Conservation (phyloP, 1,284 basidiomycete genomes). For the Ceratobasidium papillatum region DNA sequence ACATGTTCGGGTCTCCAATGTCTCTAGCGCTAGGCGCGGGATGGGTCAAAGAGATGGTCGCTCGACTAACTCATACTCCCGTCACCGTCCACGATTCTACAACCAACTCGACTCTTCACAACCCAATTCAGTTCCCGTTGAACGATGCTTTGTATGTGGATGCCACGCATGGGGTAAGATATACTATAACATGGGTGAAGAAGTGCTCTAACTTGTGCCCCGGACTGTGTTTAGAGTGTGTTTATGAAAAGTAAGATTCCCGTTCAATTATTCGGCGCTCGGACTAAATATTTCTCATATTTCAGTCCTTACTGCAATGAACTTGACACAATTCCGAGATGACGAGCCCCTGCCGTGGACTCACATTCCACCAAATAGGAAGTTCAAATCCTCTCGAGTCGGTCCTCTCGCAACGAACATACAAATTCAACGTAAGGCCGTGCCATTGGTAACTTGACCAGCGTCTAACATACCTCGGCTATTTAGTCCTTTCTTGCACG, state of each 20-base stretch:
- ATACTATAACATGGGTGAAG: slow-evolving; percentile 14
- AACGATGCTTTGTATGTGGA: slow-evolving; percentile 84
- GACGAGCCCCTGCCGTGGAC: slow-evolving; percentile 74
- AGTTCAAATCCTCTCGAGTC: slow-evolving; percentile 59
- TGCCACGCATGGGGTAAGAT: slow-evolving; percentile 78
- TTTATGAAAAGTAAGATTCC: slow-evolving; percentile 50
- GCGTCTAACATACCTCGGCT: slow-evolving; percentile 46
- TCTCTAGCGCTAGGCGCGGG: slow-evolving; percentile 83
- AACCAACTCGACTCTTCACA: slow-evolving; percentile 80
- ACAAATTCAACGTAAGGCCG: slow-evolving; percentile 56
- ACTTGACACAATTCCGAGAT: slow-evolving; percentile 70
- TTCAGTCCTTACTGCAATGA: slow-evolving; percentile 48
- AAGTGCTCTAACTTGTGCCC: slow-evolving; percentile 37
- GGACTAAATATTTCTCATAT: too few relatives aligned
- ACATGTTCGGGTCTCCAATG: slow-evolving; percentile 81
- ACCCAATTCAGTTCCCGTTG: slow-evolving; percentile 79
- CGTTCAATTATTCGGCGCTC: slow-evolving; percentile 66
- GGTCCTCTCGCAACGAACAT: slow-evolving; percentile 63
- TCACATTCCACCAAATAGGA: slow-evolving; percentile 69
- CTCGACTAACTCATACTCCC: slow-evolving; percentile 78
- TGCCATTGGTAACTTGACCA: neutral
- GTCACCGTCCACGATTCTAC: slow-evolving; percentile 74
- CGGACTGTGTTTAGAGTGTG: slow-evolving; percentile 48
- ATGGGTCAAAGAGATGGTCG: slow-evolving; percentile 82
- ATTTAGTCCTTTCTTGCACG: slow-evolving; percentile 63